Evolutionary conservation across 352 stramenopile species (phyloP), one percentile per base, ranked within the genome.

Genomic region (Peronospora farinosa): DNA sequence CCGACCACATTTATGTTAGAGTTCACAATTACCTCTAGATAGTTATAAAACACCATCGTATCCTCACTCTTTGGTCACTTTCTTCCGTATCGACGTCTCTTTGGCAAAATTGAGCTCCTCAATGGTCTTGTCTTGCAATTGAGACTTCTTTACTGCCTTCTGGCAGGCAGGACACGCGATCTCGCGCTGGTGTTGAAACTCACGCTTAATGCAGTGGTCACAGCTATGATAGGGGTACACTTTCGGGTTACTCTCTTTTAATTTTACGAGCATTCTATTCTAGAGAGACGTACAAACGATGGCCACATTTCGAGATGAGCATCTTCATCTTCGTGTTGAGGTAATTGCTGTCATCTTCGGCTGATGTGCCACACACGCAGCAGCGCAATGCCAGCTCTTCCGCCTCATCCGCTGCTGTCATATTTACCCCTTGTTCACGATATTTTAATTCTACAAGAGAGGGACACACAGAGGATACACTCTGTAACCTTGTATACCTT

Each of bases 311-410:
- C 47, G 84, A 92, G 63, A 94, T 94, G 52, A 91, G 80, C 77
- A 94, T 92, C 65, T 92, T 94, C 84, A 94, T 94, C 67, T 90
- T 92, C 15, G 81, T 94, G 65, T 94, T 94, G 50, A 94, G 77
- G 56, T 90, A 85, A 64, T 94, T 94, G 61, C 67, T 80, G 66
- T 94, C 81, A 49, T 92, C 81, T 48, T 94, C 80, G 27, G 67
- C 67, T 17, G 78, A 88, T 55, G 83, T 94, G 57, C 83, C 81
- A 65, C 83, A 94, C 32, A 93, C 83, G 69, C 83, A 93, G 78
- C 83, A 93, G 65, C 79, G 79, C 59, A 86, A 70, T 65, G 79
- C 69, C 47, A 90, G 53, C 32, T 91, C 79, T 43, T 93, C 83
- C 40, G 55, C 72, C 41, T 84, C 74, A 28, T 78, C 67, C 43